A percentile compares a stretch with the other conserved stretches of the same genome.
phyloP scores from a whole-genome alignment of 228 moss, liverwort and hornwort genomes.

The Sphagnum fallax region DNA sequence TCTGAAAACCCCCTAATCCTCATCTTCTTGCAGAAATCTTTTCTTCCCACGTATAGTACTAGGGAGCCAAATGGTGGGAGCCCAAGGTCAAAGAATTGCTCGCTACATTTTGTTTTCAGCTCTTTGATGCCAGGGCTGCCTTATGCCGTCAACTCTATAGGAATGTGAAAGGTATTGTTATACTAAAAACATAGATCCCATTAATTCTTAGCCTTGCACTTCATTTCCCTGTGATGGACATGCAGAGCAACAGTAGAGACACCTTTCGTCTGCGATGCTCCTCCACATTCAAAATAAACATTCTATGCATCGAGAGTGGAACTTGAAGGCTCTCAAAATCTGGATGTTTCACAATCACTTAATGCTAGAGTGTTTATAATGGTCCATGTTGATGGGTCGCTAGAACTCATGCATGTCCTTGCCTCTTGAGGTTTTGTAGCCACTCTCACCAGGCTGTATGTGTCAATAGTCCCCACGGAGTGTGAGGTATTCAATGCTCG shows the following conservation, averaged over 20 bases:
- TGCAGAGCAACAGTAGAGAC: no score
- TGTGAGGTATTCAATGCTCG: slow-evolving; percentile 56
- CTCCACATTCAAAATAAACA: no score
- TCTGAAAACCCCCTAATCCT: no score
- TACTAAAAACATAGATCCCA: no score
- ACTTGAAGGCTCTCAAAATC: background rate
- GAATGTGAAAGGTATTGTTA: slow-evolving; percentile 1
- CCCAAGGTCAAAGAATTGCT: slow-evolving; percentile 57
- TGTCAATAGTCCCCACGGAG: slow-evolving; percentile 79
- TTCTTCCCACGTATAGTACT: slow-evolving; percentile 12
- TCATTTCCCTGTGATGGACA: no score
- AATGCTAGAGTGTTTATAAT: no score
- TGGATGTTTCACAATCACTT: no score
- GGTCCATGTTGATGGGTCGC: no score
- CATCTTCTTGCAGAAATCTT: slow-evolving; percentile 13
- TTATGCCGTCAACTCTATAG: slow-evolving; percentile 28
- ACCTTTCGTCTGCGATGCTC: no score
- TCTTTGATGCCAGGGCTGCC: slow-evolving; percentile 47
- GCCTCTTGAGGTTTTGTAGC: slow-evolving; percentile 89
- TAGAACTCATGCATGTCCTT: no score
- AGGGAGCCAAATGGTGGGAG: slow-evolving; percentile 7
- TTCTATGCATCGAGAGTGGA: background rate
- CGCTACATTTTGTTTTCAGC: slow-evolving; percentile 51
- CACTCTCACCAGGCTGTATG: slow-evolving; percentile 85
- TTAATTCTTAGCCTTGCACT: no score